phyloP scores from a whole-genome alignment of 345 rosid genomes.

The Hibiscus syriacus region DNA sequence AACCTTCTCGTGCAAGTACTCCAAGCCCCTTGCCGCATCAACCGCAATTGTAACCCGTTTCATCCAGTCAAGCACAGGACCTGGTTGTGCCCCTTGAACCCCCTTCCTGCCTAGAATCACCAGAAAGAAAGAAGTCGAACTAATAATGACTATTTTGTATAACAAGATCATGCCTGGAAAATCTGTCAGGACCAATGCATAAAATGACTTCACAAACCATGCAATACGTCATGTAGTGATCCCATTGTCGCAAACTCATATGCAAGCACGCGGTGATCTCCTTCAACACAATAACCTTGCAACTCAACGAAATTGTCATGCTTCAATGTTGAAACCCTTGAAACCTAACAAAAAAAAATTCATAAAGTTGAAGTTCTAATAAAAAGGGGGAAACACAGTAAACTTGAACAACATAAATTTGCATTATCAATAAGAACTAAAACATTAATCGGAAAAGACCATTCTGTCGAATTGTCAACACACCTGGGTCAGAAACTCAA shows the following conservation, averaged over 20 bases:
- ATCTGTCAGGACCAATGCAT: conserved; percentile 1
- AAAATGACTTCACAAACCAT: conserved; percentile 40
- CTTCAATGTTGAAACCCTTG: conserved; percentile 78
- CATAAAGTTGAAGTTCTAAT: background rate
- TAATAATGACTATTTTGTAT: background rate
- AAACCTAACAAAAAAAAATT: conserved; percentile 36
- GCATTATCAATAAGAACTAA: background rate
- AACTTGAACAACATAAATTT: background rate
- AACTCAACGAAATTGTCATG: conserved; percentile 79
- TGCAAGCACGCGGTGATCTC: conserved; percentile 73
- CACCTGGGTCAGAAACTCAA: conserved; percentile 88
- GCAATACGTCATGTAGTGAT: conserved; percentile 88
- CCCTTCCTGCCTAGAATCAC: conserved; percentile 80
- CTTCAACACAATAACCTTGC: conserved; percentile 88
- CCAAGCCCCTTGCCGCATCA: conserved; percentile 96
- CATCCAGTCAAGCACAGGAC: conserved; percentile 98
- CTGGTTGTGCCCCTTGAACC: conserved; percentile 99
- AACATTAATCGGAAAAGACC: background rate
- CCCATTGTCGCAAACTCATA: conserved; percentile 99
- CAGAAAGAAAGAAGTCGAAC: background rate
- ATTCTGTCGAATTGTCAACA: conserved; percentile 4
- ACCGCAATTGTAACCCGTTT: conserved; percentile 86
- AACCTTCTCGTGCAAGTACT: conserved; percentile 89
- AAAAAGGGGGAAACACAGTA: background rate
- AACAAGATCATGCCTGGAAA: background rate